Evolutionary conservation across 179 eudicot species (phyloP).

Genomic region (Spergularia azorica): DNA sequence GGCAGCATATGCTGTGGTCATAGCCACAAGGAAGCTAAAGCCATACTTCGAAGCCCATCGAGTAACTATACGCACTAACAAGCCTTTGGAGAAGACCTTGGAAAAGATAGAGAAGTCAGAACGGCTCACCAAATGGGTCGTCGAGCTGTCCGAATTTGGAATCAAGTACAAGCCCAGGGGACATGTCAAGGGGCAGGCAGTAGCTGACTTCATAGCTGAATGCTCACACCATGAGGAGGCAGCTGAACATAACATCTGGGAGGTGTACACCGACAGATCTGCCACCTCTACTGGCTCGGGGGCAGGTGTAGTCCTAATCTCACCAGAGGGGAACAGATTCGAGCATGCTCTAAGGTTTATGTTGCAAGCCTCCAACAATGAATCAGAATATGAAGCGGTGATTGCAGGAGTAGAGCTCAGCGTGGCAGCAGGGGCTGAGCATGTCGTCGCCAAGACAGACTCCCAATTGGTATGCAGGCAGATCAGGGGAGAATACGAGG

Average conservation of each 20-base stretch:
- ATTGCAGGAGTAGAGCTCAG: not conserved
- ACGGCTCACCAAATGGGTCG: not conserved
- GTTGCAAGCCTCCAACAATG: not conserved
- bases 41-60: not conserved
- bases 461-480: not conserved
- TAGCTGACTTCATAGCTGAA: conserved; percentile 7
- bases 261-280: not conserved
- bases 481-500: not conserved
- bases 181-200: conserved; percentile 8
- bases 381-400: not conserved
- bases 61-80: not conserved
- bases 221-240: not conserved
- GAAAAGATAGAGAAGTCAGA: not conserved
- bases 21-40: not conserved
- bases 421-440: not conserved
- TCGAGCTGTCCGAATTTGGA: not conserved
- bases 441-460: not conserved
- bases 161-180: not conserved
- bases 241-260: not conserved
- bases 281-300: not conserved
- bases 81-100: not conserved
- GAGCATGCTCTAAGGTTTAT: not conserved
- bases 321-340: not conserved
- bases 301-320: not conserved
- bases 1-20: not conserved